Conservation (phyloP, 768 basidiomycete genomes). For the Botryobasidium botryosum region DNA sequence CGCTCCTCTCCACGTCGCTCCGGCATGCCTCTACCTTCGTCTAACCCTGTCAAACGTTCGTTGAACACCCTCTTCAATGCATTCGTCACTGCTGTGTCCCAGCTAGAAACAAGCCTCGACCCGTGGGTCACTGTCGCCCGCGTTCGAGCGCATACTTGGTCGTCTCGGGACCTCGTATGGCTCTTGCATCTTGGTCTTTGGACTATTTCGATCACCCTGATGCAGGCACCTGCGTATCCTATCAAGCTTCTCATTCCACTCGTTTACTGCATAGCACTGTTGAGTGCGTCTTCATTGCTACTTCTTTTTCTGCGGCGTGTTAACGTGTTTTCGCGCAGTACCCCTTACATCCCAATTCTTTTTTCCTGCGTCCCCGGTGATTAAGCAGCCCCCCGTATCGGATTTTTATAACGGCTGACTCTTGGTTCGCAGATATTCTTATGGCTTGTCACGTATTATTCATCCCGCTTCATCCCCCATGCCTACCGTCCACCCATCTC, state of each 20-base stretch:
- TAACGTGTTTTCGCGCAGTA: constrained; percentile 17
- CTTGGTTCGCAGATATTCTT: constrained; percentile 43
- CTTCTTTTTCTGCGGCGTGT: background rate
- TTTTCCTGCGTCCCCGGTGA: too few relatives aligned
- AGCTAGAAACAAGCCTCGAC: constrained; percentile 58
- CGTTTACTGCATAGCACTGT: constrained; percentile 47
- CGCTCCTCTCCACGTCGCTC: too few relatives aligned
- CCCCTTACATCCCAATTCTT: constrained; percentile 74
- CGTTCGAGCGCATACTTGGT: constrained; percentile 40
- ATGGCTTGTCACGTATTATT: constrained; percentile 77
- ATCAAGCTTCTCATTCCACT: constrained; percentile 62
- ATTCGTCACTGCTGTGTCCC: background rate
- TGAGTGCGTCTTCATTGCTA: background rate
- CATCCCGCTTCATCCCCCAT: constrained; percentile 69
- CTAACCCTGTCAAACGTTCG: too few relatives aligned
- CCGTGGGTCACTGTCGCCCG: constrained; percentile 46
- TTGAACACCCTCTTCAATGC: too few relatives aligned
- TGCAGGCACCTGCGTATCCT: constrained; percentile 53
- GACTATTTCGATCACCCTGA: constrained; percentile 57
- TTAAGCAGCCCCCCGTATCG: background rate
- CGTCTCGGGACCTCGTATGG: constrained; percentile 40
- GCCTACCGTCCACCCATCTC: constrained; percentile 65
- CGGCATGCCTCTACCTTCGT: too few relatives aligned
- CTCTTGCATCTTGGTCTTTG: constrained; percentile 42
- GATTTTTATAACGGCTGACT: background rate